These are phyloP conservation scores for Aspergillus hiratsukae DNA, from an alignment of 2,329 filamentous ascomycete species.

Conservation along the genomic window DNA sequence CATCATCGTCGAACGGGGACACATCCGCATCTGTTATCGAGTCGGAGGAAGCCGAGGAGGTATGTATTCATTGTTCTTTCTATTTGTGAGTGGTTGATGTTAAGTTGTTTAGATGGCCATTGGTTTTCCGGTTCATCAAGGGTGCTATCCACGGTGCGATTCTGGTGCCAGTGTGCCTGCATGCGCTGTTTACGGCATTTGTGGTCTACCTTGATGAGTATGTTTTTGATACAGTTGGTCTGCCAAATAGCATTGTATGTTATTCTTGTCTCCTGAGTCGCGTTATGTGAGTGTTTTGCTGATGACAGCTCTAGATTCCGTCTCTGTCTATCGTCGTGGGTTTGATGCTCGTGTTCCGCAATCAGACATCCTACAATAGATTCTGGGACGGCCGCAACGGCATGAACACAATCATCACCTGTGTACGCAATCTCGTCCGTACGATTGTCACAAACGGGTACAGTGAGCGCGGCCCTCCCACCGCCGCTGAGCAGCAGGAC, in stretches of 20 bases:
- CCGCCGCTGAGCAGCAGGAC: constrained; percentile 47
- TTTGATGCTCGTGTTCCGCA: constrained; percentile 64
- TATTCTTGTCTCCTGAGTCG: background rate
- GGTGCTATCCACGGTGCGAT: constrained; percentile 60
- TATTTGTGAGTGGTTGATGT: background rate
- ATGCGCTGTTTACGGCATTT: constrained; percentile 55
- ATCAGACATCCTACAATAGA: constrained; percentile 60
- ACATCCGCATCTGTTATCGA: constrained; percentile 30
- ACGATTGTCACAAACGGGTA: constrained; percentile 50
- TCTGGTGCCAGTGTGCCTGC: constrained; percentile 52
- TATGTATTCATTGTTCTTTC: background rate
- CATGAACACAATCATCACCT: constrained; percentile 54
- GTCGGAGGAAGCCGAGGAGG: constrained; percentile 30
- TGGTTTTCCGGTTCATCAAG: constrained; percentile 61
- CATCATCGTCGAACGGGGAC: constrained; percentile 18
- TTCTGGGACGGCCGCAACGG: constrained; percentile 60
- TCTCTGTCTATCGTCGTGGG: constrained; percentile 62
- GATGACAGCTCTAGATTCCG: constrained; percentile 44
- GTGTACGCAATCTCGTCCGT: constrained; percentile 56
- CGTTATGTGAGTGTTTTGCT: background rate
- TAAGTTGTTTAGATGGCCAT: constrained; percentile 48
- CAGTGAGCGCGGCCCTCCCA: constrained; percentile 27
- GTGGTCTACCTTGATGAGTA: constrained; percentile 56
- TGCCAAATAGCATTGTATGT: constrained; percentile 55
- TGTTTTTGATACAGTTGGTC: constrained; percentile 47